Evolutionary conservation across 257 asterid species (phyloP).

Genomic region (Jasminum sambac): DNA sequence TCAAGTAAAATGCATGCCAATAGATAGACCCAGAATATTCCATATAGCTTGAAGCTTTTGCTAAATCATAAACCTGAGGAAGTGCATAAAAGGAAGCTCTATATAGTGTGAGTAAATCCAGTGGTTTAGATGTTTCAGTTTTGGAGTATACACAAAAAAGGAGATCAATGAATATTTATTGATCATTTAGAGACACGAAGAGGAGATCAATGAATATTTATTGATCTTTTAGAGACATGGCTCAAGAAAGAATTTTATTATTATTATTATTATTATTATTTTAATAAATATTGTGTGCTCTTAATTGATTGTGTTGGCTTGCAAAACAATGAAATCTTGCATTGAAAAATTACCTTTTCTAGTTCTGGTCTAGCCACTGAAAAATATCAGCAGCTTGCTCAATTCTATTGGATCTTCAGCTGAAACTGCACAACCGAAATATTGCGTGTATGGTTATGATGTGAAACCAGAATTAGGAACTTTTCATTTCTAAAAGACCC

Average conservation of each 20-base stretch:
- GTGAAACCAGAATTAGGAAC: background rate
- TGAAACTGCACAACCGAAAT: background rate
- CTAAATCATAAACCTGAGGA: background rate
- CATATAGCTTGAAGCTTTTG: background rate
- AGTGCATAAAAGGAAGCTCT: background rate
- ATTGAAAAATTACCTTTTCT: background rate
- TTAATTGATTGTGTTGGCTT: background rate
- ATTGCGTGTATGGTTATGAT: background rate
- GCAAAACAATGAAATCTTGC: background rate
- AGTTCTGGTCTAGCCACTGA: background rate
- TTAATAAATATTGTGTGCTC: background rate
- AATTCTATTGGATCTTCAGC: background rate
- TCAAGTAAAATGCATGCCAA: background rate
- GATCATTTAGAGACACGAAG: background rate
- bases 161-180: background rate
- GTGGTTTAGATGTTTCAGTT: background rate
- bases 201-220: background rate
- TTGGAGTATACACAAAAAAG: background rate
- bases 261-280: too few species aligned
- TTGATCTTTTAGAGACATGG: background rate
- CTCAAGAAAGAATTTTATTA: background rate
- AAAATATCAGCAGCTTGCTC: background rate
- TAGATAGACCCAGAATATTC: background rate
- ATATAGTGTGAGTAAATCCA: background rate
- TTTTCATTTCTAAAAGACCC: background rate